Base-by-base conservation (phyloP, 306 rosid species). In the Dalbergia oliveri region DNA sequence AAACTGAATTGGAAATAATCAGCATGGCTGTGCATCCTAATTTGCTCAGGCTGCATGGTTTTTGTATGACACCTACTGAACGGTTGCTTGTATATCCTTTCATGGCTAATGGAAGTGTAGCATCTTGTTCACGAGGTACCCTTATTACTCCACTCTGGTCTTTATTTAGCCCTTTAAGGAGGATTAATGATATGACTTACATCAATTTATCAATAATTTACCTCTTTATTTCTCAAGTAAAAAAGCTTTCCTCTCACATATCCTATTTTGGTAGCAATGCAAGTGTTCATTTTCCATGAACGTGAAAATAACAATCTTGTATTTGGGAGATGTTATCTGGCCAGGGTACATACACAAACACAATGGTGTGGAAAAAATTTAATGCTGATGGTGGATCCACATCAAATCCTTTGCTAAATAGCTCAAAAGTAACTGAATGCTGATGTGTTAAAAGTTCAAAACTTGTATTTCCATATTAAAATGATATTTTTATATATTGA, bases 31-130 rank as follows among this genome's bases (percentile, higher is more conserved):
- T 73, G 54, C 84, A 81, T 66, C 80, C 80, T 44, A 77, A 82
- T 82, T 63, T 82, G 75, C 82, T 82, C 19, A 78, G 79, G 56
- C 78, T 82, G 56, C 61, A 1, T 51, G 86, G 86, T 14, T 82
- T 82, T 34, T 82, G 86, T 75, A 63, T 54, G 64, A 77, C 86
- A 13, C 43, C 69, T 31, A 77, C 86, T 31, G 86, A 82, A 63
- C 69, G 82, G 23, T 70, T 82, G 79, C 80, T 81, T 44, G 76
- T 81, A 45, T 74, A 73, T 73, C 80, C 84, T 66, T 66, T 26
- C 9, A 81, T 82, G 86, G 9, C 2, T 12, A 82, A 82, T 12
- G 86, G 81, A 23, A 77, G 60, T n/a, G 21, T 54, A 54, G 60
- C 60, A 16, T 54, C 23, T 54, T 54, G 60, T 12, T 54, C n/a